phyloP scores from a whole-genome alignment of 148 eudicot species.

The Chenopodium album region DNA sequence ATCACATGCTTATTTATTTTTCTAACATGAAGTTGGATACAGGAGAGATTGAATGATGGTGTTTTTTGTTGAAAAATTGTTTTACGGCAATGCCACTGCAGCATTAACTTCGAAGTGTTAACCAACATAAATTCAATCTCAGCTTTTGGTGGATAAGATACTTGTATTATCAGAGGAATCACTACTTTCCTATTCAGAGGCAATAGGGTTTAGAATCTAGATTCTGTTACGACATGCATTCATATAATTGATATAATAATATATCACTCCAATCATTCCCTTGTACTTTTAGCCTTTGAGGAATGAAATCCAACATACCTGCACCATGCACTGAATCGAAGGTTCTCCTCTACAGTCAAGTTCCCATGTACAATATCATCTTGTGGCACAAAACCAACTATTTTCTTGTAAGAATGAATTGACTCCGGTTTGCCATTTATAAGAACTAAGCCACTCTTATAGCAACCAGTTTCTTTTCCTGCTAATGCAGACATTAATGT shows the following conservation, averaged over 20 bases:
- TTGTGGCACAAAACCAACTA: slow-evolving; percentile 82
- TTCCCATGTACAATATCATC: slow-evolving; percentile 87
- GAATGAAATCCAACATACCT: slow-evolving; percentile 43
- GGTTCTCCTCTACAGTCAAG: slow-evolving; percentile 76
- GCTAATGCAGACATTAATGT: slow-evolving; percentile 70
- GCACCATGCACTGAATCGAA: slow-evolving; percentile 83
- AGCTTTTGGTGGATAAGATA: too few relatives aligned
- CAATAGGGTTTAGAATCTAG: neutral
- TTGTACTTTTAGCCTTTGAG: neutral
- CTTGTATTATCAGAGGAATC: too few relatives aligned
- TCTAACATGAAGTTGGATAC: neutral
- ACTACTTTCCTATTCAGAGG: neutral
- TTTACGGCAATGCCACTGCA: too few relatives aligned
- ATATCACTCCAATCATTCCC: neutral
- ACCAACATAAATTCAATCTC: neutral
- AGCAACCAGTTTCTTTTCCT: slow-evolving; percentile 70
- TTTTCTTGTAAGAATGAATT: slow-evolving; percentile 64
- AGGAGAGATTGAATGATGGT: neutral
- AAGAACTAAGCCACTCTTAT: slow-evolving; percentile 49
- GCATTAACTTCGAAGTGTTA: neutral
- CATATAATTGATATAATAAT: neutral
- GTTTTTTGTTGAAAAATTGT: too few relatives aligned
- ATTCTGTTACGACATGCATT: neutral
- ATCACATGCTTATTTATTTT: neutral
- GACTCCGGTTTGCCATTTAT: slow-evolving; percentile 59